These are phyloP conservation scores for Bipolaris victoriae DNA, from an alignment of 2,329 filamentous ascomycete species.

Conservation along the genomic window DNA sequence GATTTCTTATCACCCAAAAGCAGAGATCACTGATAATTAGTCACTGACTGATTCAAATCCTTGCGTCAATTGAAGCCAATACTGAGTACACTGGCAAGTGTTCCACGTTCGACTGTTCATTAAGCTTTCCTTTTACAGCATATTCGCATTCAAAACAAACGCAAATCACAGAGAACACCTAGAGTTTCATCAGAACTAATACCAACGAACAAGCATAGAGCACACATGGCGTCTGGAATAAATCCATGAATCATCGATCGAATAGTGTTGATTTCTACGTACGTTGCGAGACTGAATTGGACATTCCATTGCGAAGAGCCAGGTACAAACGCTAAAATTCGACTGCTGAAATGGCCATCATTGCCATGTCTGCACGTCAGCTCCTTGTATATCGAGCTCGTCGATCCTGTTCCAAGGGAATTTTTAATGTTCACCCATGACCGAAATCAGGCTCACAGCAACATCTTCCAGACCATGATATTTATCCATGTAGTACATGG, in stretches of 20 bases:
- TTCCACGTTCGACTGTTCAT: background rate
- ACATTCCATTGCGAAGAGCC: conserved; percentile 5
- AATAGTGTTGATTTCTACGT: conserved; percentile 61
- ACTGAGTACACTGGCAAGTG: background rate
- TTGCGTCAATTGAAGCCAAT: too few relatives aligned
- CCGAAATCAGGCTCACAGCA: conserved; percentile 29
- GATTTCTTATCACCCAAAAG: conserved; percentile 52
- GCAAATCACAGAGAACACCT: background rate
- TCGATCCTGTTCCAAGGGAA: conserved; percentile 15
- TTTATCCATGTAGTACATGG: conserved; percentile 59
- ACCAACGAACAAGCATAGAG: conserved; percentile 33
- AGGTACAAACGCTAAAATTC: background rate
- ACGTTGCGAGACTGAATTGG: conserved; percentile 53
- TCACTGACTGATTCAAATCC: background rate
- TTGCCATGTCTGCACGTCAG: conserved; percentile 12
- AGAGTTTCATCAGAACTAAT: conserved; percentile 32
- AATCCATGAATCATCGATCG: conserved; percentile 56
- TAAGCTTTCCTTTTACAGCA: background rate
- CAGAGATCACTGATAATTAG: background rate
- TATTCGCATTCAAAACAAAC: conserved; percentile 1
- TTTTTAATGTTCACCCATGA: background rate
- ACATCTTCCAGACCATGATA: conserved; percentile 59
- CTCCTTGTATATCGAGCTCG: conserved; percentile 59
- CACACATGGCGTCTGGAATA: conserved; percentile 40
- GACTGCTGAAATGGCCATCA: background rate